phyloP scores from a whole-genome alignment of 768 basidiomycete species.

The Auriscalpium microsporum region DNA sequence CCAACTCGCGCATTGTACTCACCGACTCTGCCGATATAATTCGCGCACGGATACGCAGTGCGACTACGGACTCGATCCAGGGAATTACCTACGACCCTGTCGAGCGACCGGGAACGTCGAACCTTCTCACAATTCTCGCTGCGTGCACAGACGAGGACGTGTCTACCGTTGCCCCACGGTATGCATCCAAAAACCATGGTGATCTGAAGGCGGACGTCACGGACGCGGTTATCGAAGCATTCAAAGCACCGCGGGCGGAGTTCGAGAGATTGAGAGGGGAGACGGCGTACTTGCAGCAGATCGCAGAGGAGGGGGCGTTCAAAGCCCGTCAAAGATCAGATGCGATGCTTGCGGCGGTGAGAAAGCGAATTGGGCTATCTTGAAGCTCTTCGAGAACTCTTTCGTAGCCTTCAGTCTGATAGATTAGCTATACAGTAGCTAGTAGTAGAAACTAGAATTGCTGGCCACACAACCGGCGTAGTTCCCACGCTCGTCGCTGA shows the following conservation, averaged over 20 bases:
- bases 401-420: no score
- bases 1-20: constrained; percentile 75
- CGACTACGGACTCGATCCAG: constrained; percentile 76
- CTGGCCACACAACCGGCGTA: no score
- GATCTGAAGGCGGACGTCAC: constrained; percentile 67
- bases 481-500: no score
- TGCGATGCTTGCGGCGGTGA: constrained; percentile 59
- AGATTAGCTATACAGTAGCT: no score
- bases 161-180: constrained; percentile 38
- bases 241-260: constrained; percentile 61
- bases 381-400: constrained; percentile 7
- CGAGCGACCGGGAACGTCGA: constrained; percentile 74
- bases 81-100: constrained; percentile 77
- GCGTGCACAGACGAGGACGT: constrained; percentile 53
- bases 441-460: no score
- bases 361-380: constrained; percentile 51
- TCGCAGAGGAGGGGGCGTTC: constrained; percentile 56
- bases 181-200: constrained; percentile 50
- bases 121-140: constrained; percentile 71
- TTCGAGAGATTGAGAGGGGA: constrained; percentile 60
- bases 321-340: constrained; percentile 55
- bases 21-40: constrained; percentile 65
- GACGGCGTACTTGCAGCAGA: constrained; percentile 45
- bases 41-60: constrained; percentile 59
- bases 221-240: constrained; percentile 58